Conservation (phyloP, 441 rosid species). For the Francoa sonchifolia region DNA sequence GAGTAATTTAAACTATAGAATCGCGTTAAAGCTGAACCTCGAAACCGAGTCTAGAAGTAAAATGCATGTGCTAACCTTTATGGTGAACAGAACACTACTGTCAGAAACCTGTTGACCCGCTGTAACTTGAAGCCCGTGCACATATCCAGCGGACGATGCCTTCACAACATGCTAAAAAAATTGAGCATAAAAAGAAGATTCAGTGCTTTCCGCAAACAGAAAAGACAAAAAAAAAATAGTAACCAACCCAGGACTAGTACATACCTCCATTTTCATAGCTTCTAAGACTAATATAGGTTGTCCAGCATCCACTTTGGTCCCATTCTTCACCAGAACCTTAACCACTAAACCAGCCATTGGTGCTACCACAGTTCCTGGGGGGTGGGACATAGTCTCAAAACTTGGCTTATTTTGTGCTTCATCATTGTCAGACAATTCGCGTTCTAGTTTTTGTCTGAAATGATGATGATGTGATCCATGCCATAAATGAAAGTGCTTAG, state of each 20-base stretch:
- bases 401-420: constrained; percentile 41
- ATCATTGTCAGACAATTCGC: constrained; percentile 42
- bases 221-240: background rate
- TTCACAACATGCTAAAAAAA: constrained; percentile 64
- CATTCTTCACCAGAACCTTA: constrained; percentile 70
- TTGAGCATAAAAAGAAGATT: background rate
- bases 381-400: constrained; percentile 38
- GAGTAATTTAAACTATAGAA: no score
- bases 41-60: no score
- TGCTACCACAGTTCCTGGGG: constrained; percentile 64
- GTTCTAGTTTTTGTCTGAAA: constrained; percentile 52
- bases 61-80: constrained; percentile 44
- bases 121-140: constrained; percentile 51
- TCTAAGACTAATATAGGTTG: constrained; percentile 76
- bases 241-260: constrained; percentile 11
- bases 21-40: no score
- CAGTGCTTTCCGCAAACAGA: background rate
- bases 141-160: constrained; percentile 55
- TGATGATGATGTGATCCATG: constrained; percentile 48
- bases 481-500: constrained; percentile 68
- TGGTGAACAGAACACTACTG: constrained; percentile 47
- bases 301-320: constrained; percentile 56
- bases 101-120: constrained; percentile 81
- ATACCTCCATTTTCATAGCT: constrained; percentile 99
- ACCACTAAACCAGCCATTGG: constrained; percentile 97